A percentile compares a stretch with the other conserved stretches of the same genome.
These are phyloP conservation scores for Cladosporium sp. DNA, from an alignment of 2,329 filamentous ascomycete genomes.

Conservation along the genomic window DNA sequence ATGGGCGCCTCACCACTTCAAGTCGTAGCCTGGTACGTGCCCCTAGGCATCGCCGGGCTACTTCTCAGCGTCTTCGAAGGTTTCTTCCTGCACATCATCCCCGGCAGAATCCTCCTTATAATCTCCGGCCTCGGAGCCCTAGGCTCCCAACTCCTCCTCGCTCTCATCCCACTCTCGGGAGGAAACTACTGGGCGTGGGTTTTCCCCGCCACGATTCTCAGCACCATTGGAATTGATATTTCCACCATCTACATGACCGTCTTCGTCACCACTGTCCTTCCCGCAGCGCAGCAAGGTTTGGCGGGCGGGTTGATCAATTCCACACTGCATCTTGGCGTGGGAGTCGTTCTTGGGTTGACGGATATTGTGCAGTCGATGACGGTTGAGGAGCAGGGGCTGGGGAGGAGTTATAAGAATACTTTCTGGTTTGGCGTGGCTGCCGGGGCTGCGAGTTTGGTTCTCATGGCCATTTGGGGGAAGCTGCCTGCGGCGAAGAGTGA, in stretches of 20 bases:
- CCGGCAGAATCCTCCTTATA: constrained; percentile 59
- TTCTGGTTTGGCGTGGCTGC: constrained; percentile 34
- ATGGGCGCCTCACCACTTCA: constrained; percentile 55
- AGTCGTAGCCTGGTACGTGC: constrained; percentile 62
- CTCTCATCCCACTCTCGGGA: constrained; percentile 50
- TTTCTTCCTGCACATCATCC: constrained; percentile 59
- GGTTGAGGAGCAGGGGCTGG: constrained; percentile 30
- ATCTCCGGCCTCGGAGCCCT: constrained; percentile 57
- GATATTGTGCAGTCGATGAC: constrained; percentile 55
- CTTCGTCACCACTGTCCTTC: constrained; percentile 65
- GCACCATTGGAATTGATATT: constrained; percentile 68
- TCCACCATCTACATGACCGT: constrained; percentile 69
- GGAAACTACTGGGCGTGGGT: constrained; percentile 66
- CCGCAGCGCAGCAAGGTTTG: constrained; percentile 61
- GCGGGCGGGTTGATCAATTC: constrained; percentile 67
- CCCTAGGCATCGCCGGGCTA: constrained; percentile 63
- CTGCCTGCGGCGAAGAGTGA: constrained; percentile 50
- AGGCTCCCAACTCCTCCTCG: constrained; percentile 56
- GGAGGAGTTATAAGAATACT: constrained; percentile 33
- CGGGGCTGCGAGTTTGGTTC: constrained; percentile 26
- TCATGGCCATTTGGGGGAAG: constrained; percentile 34
- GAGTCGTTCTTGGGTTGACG: constrained; percentile 63
- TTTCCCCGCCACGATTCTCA: constrained; percentile 64
- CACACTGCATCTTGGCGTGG: constrained; percentile 65
- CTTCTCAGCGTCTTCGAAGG: constrained; percentile 59